Conservation (phyloP, 2,329 filamentous ascomycete species). For the Colletotrichum sp. region DNA sequence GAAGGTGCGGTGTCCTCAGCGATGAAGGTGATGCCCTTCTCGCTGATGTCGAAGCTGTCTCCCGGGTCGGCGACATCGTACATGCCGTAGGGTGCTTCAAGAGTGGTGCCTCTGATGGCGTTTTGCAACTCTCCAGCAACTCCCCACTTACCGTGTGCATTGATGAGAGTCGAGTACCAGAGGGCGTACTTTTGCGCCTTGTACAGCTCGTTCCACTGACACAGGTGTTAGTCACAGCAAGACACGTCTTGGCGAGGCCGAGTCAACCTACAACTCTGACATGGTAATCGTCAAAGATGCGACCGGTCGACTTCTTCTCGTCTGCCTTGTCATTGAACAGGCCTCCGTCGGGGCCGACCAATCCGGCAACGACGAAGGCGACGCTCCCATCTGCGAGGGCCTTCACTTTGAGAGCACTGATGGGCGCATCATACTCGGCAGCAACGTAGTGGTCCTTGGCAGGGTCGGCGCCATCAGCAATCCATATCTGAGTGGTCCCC, state of each 20-base stretch:
- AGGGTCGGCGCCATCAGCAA: constrained; percentile 27
- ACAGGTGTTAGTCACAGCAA: background rate
- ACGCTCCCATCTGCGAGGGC: constrained; percentile 36
- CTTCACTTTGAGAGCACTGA: constrained; percentile 38
- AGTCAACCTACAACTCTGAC: constrained; percentile 35
- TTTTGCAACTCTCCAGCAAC: constrained; percentile 36
- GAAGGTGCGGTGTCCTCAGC: constrained; percentile 23
- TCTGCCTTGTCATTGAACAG: constrained; percentile 36
- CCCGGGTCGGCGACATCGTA: constrained; percentile 27
- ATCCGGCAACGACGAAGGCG: constrained; percentile 39
- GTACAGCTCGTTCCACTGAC: constrained; percentile 36
- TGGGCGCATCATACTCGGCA: constrained; percentile 35
- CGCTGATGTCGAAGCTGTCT: constrained; percentile 36
- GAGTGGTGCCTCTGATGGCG: constrained; percentile 30
- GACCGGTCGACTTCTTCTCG: constrained; percentile 30
- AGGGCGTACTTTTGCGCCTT: constrained; percentile 36
- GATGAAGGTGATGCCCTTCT: constrained; percentile 39
- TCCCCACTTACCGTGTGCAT: constrained; percentile 32
- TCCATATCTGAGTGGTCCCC: constrained; percentile 36
- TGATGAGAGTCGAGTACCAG: constrained; percentile 41
- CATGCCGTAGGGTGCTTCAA: constrained; percentile 35
- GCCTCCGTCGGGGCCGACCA: constrained; percentile 32
- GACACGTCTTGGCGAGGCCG: background rate
- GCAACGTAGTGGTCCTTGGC: constrained; percentile 28
- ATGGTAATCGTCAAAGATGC: constrained; percentile 37